Base-by-base conservation (phyloP, 2,329 filamentous ascomycete genomes). In the Aurifilum marmelostoma region DNA sequence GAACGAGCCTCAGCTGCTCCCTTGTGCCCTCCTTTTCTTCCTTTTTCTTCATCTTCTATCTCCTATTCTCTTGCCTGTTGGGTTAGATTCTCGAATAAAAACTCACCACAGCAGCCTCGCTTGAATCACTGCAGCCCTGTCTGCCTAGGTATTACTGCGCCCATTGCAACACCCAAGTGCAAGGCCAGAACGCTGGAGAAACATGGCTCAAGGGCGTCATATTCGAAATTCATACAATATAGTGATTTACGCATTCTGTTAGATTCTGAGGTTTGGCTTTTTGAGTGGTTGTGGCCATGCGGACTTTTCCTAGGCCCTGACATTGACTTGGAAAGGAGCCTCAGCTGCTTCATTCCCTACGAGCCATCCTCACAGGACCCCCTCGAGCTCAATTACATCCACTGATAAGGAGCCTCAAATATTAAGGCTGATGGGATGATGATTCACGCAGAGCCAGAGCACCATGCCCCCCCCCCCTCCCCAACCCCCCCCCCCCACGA, bases 91-190 rank as follows among this genome's bases (percentile, higher is more conserved):
- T 16, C 16, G 24, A 24, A 56, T 29, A 18, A 4, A 3, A 56
- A 29, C 18, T 29, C 43, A 29, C 41, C 32, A 47, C 43, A 14
- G 29, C 32, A 64, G 62, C 62, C 62, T 64, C 21, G 62, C 54
- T 29, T 64, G 54, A 64, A 47, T 54, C 21, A 41, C 12, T n/a
- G 47, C 62, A 64, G 62, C 62, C 62, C 54, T 39, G 43, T 18
- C 18, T 9, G 41, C 37, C n/a, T 24, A n/a, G n/a, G n/a, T n/a
- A n/a, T n/a, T n/a, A n/a, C 34, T 4, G 3, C 58, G 14, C 29
- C 56, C n/a, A 37, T 18, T 16, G 8, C 29, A 18, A 11, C 29
- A 34, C 27, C 27, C 14, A 29, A 8, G 14, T 34, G 27, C 16
- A 11, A 4, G 16, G 5, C 27, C 6, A 29, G 29, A 16, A 34